These are phyloP conservation scores for Oidium heveae DNA, from an alignment of 2,329 filamentous ascomycete genomes.

Conservation along the genomic window DNA sequence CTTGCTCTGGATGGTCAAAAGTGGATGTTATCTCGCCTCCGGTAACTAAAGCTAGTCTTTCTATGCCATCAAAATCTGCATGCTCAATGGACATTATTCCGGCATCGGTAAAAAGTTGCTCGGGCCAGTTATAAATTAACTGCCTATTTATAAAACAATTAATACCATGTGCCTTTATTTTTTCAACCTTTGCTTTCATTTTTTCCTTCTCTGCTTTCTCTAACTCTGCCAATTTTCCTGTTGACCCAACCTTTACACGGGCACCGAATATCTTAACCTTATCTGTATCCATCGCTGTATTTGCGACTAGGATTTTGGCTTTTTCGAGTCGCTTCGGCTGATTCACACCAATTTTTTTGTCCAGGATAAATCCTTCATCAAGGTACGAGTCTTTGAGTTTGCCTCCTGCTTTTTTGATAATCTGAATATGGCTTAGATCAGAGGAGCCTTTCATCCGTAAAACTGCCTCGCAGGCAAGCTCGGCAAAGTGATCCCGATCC, in stretches of 20 bases:
- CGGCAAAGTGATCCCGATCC: constrained; percentile 75
- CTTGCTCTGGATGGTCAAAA: constrained; percentile 91
- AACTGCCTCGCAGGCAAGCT: constrained; percentile 75
- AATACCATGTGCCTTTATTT: constrained; percentile 95
- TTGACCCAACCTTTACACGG: constrained; percentile 85
- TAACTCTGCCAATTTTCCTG: constrained; percentile 88
- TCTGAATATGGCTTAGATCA: constrained; percentile 92
- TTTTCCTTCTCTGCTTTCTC: constrained; percentile 97
- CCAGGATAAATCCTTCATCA: constrained; percentile 92
- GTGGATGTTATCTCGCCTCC: constrained; percentile 94
- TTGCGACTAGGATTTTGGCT: constrained; percentile 91
- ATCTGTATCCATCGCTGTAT: constrained; percentile 98
- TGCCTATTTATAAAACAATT: constrained; percentile 99
- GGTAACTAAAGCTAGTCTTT: constrained; percentile 80
- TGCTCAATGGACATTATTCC: constrained; percentile 98
- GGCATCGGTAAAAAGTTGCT: constrained; percentile 92
- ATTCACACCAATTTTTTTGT: constrained; percentile 98
- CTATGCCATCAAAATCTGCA: constrained; percentile 94
- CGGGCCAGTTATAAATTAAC: constrained; percentile 99
- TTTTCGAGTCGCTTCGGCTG: constrained; percentile 95
- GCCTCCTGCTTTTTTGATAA: constrained; percentile 97
- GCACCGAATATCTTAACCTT: constrained; percentile 99
- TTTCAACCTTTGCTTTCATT: constrained; percentile 98
- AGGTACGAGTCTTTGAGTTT: constrained; percentile 96
- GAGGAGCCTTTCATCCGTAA: constrained; percentile 71